Conservation (phyloP, 495 filamentous ascomycete genomes). For the Podospora sp. region DNA sequence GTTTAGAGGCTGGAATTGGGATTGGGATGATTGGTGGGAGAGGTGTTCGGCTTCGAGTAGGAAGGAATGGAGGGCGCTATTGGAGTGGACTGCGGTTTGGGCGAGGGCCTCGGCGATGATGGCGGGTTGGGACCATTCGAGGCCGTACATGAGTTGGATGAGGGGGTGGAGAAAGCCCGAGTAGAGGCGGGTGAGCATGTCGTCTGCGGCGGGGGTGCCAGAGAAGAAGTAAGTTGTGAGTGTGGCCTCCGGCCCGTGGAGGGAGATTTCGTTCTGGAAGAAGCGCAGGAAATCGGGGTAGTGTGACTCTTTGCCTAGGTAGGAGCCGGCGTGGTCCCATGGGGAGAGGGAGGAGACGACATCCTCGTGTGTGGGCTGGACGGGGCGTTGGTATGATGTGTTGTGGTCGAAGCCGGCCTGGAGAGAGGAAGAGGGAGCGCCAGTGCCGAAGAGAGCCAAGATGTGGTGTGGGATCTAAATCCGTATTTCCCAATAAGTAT, state of each 20-base stretch:
- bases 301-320: slow-evolving; percentile 51
- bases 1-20: background rate
- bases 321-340: slow-evolving; percentile 51
- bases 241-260: slow-evolving; percentile 58
- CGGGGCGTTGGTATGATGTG: slow-evolving; percentile 61
- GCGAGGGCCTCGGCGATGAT: slow-evolving; percentile 82
- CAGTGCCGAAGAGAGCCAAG: slow-evolving; percentile 75
- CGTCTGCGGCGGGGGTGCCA: slow-evolving; percentile 35
- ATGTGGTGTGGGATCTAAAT: slow-evolving; percentile 72
- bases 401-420: slow-evolving; percentile 61
- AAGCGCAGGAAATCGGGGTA: slow-evolving; percentile 72
- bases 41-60: slow-evolving; percentile 55
- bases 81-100: slow-evolving; percentile 64
- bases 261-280: slow-evolving; percentile 71
- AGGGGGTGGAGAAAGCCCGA: slow-evolving; percentile 75
- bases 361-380: slow-evolving; percentile 40
- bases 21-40: background rate
- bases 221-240: slow-evolving; percentile 69
- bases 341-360: slow-evolving; percentile 59
- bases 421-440: slow-evolving; percentile 61
- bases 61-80: slow-evolving; percentile 50
- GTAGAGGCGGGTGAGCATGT: slow-evolving; percentile 31
- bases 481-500: background rate
- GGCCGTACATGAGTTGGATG: slow-evolving; percentile 81
- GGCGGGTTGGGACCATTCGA: slow-evolving; percentile 80